Conservation (phyloP, 257 asterid species). For the Forsythia suspensa region DNA sequence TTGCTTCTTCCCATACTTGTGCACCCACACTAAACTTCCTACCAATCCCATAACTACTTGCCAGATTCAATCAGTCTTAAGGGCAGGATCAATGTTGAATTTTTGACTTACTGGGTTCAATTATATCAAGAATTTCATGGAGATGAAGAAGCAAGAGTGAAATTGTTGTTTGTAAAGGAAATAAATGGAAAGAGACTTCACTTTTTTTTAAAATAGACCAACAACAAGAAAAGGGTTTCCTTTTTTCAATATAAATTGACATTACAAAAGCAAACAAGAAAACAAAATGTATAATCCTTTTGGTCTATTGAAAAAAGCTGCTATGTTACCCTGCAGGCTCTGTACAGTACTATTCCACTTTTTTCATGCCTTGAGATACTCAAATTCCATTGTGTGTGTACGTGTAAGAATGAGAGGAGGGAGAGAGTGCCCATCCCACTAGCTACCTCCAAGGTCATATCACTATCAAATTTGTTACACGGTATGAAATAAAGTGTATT, state of each 20-base stretch:
- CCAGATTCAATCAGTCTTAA: neutral
- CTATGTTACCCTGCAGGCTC: conserved; percentile 14
- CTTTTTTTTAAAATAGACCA: neutral
- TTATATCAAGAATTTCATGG: too few species aligned
- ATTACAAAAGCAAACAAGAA: conserved; percentile 18
- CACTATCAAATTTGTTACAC: conserved; percentile 53
- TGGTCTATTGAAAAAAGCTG: conserved; percentile 34
- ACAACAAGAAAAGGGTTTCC: neutral
- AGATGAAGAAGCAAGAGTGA: too few species aligned
- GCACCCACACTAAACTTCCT: conserved; percentile 34
- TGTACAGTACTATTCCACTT: conserved; percentile 12
- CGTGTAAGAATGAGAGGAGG: too few species aligned
- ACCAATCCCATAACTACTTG: conserved; percentile 9
- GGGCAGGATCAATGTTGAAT: too few species aligned
- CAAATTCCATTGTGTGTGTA: conserved; percentile 53
- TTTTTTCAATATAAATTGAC: neutral
- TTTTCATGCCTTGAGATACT: conserved; percentile 47
- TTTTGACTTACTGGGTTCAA: neutral
- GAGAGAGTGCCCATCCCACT: neutral
- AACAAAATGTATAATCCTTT: conserved; percentile 15
- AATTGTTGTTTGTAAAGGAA: too few species aligned
- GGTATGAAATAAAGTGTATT: too few species aligned
- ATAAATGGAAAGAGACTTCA: too few species aligned
- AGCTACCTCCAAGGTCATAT: conserved; percentile 31
- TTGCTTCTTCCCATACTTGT: conserved; percentile 37